Evolutionary conservation across 768 basidiomycete species (phyloP).

Genomic region (Calvatia gigantea): DNA sequence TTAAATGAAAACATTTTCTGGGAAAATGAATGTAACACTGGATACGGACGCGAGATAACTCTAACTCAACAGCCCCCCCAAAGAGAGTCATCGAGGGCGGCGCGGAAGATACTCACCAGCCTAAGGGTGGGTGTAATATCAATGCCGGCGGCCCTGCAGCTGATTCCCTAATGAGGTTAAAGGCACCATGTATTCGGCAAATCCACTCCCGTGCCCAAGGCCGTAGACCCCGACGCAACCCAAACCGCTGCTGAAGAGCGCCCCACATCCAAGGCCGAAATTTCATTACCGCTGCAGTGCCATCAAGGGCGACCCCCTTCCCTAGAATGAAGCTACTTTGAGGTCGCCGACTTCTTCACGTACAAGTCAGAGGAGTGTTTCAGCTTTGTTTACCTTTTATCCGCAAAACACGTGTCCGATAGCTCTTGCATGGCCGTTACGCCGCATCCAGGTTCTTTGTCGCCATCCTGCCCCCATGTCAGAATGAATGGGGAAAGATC

Average conservation of each 20-base stretch:
- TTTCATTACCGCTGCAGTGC: no score
- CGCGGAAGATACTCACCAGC: constrained; percentile 33
- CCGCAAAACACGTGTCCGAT: no score
- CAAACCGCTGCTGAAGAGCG: constrained; percentile 42
- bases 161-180: constrained; percentile 63
- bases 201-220: constrained; percentile 39
- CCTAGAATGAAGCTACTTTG: constrained; percentile 30
- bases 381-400: constrained; percentile 55
- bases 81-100: constrained; percentile 45
- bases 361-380: constrained; percentile 35
- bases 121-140: constrained; percentile 27
- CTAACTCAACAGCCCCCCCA: constrained; percentile 58
- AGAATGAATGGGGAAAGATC: constrained; percentile 54
- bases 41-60: constrained; percentile 57
- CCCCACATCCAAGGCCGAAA: neutral
- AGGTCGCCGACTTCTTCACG: constrained; percentile 51
- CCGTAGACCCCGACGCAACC: constrained; percentile 54
- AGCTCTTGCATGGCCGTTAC: no score
- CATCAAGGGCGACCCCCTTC: neutral
- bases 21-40: constrained; percentile 50
- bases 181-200: constrained; percentile 56
- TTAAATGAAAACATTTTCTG: no score
- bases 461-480: constrained; percentile 54
- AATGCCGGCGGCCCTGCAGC: constrained; percentile 23
- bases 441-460: constrained; percentile 59